These are phyloP conservation scores for Teunomyces cretensis DNA, from an alignment of 805 yeast species.

Conservation along the genomic window DNA sequence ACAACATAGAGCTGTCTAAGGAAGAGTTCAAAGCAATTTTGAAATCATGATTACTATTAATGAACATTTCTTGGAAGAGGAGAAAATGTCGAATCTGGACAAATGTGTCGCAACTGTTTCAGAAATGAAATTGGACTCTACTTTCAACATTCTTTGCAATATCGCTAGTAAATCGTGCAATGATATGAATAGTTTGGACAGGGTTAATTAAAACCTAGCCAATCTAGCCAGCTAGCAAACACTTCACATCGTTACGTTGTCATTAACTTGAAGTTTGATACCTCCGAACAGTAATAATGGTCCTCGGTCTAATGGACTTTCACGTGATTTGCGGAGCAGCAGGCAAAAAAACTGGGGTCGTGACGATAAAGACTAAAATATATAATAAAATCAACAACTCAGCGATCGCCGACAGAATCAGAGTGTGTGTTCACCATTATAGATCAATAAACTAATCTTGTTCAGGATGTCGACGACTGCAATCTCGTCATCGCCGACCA, in stretches of 20 bases:
- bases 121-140: not conserved
- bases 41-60: slow-evolving; percentile 1
- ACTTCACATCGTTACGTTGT: too few species aligned
- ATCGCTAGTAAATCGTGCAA: too few species aligned
- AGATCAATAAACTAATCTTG: not conserved
- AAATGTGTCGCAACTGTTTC: too few species aligned
- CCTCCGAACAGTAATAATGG: not conserved
- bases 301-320: slow-evolving; percentile 1
- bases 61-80: not conserved
- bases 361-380: slow-evolving; percentile 1
- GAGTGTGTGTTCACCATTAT: not conserved
- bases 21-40: slow-evolving; percentile 18
- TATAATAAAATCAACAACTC: not conserved
- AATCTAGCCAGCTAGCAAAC: too few species aligned
- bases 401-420: not conserved
- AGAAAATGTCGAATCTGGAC: not conserved
- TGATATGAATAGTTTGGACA: too few species aligned
- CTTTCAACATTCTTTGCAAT: not conserved
- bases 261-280: too few species aligned
- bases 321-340: slow-evolving; percentile 2
- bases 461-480: not conserved
- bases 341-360: not conserved
- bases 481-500: not conserved
- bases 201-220: too few species aligned
- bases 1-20: slow-evolving; percentile 23